Conservation (phyloP, 1,284 basidiomycete genomes). For the Anthracocystis walkeri region DNA sequence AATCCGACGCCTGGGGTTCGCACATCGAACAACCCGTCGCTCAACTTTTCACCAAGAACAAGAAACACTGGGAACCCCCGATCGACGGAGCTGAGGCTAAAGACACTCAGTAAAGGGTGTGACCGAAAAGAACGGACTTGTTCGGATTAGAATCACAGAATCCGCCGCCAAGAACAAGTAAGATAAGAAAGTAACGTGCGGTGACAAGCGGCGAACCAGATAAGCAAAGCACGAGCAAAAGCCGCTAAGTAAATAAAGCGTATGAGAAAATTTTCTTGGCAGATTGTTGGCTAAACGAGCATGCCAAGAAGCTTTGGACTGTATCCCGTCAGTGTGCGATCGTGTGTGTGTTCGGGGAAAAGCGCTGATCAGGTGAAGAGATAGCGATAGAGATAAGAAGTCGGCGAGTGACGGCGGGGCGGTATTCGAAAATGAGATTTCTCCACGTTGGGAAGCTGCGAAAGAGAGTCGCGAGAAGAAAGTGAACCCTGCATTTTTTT, state of each 20-base stretch:
- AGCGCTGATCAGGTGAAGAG: too few species aligned
- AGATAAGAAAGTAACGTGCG: neutral
- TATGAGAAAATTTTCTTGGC: conserved; percentile 4
- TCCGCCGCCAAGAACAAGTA: too few species aligned
- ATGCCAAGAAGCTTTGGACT: too few species aligned
- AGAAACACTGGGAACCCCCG: conserved; percentile 26
- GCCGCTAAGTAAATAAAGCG: neutral
- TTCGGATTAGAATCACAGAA: neutral
- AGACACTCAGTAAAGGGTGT: neutral
- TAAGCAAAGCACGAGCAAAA: neutral
- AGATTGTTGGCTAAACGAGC: neutral
- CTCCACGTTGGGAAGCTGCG: too few species aligned
- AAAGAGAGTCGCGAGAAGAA: too few species aligned
- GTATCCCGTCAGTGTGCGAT: too few species aligned
- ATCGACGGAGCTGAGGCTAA: conserved; percentile 18
- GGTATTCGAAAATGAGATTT: too few species aligned
- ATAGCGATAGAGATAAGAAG: neutral
- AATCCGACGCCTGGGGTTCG: conserved; percentile 11
- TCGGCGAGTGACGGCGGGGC: too few species aligned
- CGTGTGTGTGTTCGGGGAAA: too few species aligned
- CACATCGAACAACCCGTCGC: conserved; percentile 13
- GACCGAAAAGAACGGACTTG: neutral
- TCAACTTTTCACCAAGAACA: conserved; percentile 30
- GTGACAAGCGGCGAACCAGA: conserved; percentile 9
- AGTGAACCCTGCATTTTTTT: too few species aligned